Evolutionary conservation across 768 basidiomycete species (phyloP), one percentile per base, ranked within the genome.

Genomic region (Lentinula detonsa): DNA sequence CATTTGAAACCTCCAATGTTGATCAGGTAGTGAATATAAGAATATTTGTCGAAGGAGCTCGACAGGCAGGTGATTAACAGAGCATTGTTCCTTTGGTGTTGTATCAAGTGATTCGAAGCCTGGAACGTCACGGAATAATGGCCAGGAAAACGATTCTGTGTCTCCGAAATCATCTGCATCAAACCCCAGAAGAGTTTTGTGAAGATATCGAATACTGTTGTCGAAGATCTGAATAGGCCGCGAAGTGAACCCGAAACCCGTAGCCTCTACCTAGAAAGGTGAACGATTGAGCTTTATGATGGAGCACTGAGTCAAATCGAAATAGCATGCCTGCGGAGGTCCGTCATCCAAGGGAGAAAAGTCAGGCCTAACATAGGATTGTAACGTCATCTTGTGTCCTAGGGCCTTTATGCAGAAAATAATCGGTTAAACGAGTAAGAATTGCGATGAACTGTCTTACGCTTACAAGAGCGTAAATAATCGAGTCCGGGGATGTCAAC

Each of bases 21-120:
- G 2, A 5, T 33, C 18, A 39, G 45, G 48, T 13, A 57, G 49
- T 23, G 35, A 51, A 39, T 31, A 31, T 6, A 60, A 8, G 15
- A 60, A 59, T 4, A 63, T 55, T 39, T 63, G 11, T 21, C 39
- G 51, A 18, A 54, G 51, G 21, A 62, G 48, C 31, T 62, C 56
- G 8, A 34, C 28, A 4, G 50, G 50, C 28, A 51, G 11, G 33
- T n/a, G 23, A 33, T 33, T 18, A 1, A 18, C 50, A 34, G 7
- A 16, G n/a, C 50, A 51, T 51, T 5, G 5, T 3, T 18, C 9
- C 46, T 23, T 9, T 18, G 18, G 18, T 3, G 18, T 23, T 11
- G n/a, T 21, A 23, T 10, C 7, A 9, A 48, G 8, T 18, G 8
- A 10, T 48, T n/a, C 6, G 8, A 48, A 48, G 18, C 21, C 18